Evolutionary conservation across 2,329 filamentous ascomycete genomes (phyloP).

Genomic region (Chaetomiaceae sp.): DNA sequence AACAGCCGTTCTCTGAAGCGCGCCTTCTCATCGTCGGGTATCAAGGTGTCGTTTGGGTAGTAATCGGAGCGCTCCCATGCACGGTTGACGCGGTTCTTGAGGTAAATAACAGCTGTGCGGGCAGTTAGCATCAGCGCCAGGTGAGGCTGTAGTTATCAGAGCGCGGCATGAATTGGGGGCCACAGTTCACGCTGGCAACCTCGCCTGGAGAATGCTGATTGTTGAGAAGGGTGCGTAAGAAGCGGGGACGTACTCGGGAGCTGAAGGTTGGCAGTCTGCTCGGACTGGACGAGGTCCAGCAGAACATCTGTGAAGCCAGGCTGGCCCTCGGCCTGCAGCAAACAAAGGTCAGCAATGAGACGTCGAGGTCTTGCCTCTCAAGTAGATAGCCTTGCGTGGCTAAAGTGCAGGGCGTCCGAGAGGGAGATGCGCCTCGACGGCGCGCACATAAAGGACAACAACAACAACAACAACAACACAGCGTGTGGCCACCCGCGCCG

Average conservation of each 20-base stretch:
- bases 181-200: no score
- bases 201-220: no score
- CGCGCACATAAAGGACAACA: neutral
- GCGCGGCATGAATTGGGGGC: constrained; percentile 1
- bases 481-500: no score
- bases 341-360: constrained; percentile 21
- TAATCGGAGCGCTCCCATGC: constrained; percentile 81
- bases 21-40: constrained; percentile 83
- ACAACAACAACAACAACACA: neutral
- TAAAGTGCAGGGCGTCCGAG: neutral
- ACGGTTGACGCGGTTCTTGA: constrained; percentile 94
- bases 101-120: constrained; percentile 78
- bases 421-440: constrained; percentile 4
- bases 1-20: constrained; percentile 83
- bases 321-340: constrained; percentile 73
- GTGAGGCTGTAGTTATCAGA: neutral
- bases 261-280: constrained; percentile 78
- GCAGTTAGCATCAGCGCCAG: constrained; percentile 15
- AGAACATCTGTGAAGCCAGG: constrained; percentile 86
- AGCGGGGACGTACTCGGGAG: constrained; percentile 86
- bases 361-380: constrained; percentile 2
- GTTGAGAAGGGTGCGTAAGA: no score
- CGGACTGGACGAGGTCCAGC: constrained; percentile 80
- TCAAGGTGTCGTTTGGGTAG: constrained; percentile 63
- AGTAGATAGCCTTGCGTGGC: no score